Percentiles rank a stretch among this genome's conserved stretches.
These are phyloP conservation scores for Ceriops decandra DNA, from an alignment of 345 rosid species.

Conservation along the genomic window DNA sequence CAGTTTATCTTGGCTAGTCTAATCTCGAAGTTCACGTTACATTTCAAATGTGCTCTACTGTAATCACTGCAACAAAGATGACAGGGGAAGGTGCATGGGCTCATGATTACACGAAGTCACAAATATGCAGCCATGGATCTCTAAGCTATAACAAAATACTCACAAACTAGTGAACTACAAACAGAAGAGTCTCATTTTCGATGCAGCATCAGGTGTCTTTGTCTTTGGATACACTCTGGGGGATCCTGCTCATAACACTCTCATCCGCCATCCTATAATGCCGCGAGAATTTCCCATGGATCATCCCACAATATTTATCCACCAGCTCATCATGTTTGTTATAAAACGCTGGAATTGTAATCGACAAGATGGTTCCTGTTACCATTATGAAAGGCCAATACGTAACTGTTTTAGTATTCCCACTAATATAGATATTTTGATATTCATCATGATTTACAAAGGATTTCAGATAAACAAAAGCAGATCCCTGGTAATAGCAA, in stretches of 20 bases:
- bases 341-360: slow-evolving; percentile 84
- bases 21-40: too few species aligned
- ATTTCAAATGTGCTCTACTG: too few species aligned
- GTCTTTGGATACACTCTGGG: slow-evolving; percentile 56
- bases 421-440: not conserved
- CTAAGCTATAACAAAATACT: too few species aligned
- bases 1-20: too few species aligned
- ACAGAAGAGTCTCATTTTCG: too few species aligned
- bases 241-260: slow-evolving; percentile 64
- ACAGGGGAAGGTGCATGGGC: too few species aligned
- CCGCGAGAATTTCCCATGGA: slow-evolving; percentile 56
- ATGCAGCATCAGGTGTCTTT: slow-evolving; percentile 42
- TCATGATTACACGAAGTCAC: too few species aligned
- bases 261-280: slow-evolving; percentile 81
- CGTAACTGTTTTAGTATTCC: not conserved
- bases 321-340: slow-evolving; percentile 56
- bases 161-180: too few species aligned
- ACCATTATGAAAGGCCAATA: slow-evolving; percentile 19
- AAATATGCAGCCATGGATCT: too few species aligned
- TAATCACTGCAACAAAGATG: too few species aligned
- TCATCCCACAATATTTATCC: slow-evolving; percentile 64
- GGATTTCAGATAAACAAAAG: not conserved
- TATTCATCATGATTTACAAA: not conserved
- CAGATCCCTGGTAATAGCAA: not conserved
- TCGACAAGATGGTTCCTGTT: slow-evolving; percentile 68